Evolutionary conservation across 2,329 filamentous ascomycete genomes (phyloP), one percentile per base, ranked within the genome.

Genomic region (Botrytis squamosa): DNA sequence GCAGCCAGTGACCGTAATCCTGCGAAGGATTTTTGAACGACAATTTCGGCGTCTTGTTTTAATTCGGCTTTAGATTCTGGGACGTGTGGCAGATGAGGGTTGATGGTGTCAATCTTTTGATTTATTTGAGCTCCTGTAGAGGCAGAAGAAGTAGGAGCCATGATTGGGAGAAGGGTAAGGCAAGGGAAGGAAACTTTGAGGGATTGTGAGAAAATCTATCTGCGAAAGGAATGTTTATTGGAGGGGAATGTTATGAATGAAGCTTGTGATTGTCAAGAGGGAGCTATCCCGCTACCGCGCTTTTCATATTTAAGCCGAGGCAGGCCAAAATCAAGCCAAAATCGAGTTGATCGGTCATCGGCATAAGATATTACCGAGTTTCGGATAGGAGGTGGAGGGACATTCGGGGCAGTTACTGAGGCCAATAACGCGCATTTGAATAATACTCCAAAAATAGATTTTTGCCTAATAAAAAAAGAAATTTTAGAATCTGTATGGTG

Each of bases 1-100:
- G 95, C 95, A 14, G 88, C 91, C 70, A 99, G 88, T 60, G 95
- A 96, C 75, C 95, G 92, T 76, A 97, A 83, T 82, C 89, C 89
- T 72, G 89, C 87, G 65, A 91, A 75, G 1, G 80, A 80, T 60
- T 81, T 81, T 60, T 77, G 71, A 29, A 77, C 78, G 3, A 75
- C 81, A 40, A 78, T 76, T 67, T 77, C 75, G 10, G 76, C 76
- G 36, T 80, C 77, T 38, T 80, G 79, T 71, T 81, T 80, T 59
- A 82, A 74, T 72, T 82, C 77, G 18, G 75, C 81, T 73, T 78
- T 79, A 6, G 78, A 75, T 73, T 81, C 80, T 7, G 81, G 81
- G 55, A 81, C 73, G 66, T 81, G 80, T 66, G 80, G 80, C 25
- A 81, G 74, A 60, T 81, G 77, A 25, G 77, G 75, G 10, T 79